phyloP scores from a whole-genome alignment of 805 yeast genomes.

The Candida piceae region DNA sequence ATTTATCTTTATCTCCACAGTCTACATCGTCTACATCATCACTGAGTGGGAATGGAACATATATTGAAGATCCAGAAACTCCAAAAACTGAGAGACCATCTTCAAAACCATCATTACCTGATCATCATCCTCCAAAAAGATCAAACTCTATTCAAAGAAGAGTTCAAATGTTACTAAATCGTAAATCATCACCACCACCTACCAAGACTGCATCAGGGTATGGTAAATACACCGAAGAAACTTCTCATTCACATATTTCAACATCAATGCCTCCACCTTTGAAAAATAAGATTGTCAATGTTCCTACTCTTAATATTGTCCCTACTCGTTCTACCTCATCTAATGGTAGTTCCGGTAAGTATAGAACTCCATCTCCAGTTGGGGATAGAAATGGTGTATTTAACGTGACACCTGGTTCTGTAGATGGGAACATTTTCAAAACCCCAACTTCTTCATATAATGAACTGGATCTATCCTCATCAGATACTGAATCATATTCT shows the following conservation, averaged over 20 bases:
- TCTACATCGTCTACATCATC: conserved; percentile 7
- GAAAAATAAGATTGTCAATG: background rate
- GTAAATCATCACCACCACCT: conserved; percentile 40
- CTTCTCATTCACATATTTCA: background rate
- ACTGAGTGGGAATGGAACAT: conserved; percentile 5
- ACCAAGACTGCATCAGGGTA: conserved; percentile 73
- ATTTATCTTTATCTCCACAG: conserved; percentile 1
- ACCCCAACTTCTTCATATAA: background rate
- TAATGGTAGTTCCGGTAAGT: conserved; percentile 7
- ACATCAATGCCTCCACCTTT: background rate
- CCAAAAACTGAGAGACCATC: background rate
- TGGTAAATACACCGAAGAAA: conserved; percentile 58
- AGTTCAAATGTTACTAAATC: conserved; percentile 44
- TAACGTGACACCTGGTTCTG: background rate
- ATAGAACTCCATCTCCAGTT: conserved; percentile 15
- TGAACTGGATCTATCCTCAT: background rate
- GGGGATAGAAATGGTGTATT: background rate
- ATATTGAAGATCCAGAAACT: background rate
- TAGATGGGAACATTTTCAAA: conserved; percentile 1
- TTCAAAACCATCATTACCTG: conserved; percentile 15
- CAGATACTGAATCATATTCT: conserved; percentile 1
- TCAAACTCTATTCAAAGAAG: conserved; percentile 47
- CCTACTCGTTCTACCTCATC: conserved; percentile 1
- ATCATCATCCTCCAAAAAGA: conserved; percentile 24
- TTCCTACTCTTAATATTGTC: too few relatives aligned